phyloP scores from a whole-genome alignment of 2,329 filamentous ascomycete genomes.

The Sporothrix pallida region DNA sequence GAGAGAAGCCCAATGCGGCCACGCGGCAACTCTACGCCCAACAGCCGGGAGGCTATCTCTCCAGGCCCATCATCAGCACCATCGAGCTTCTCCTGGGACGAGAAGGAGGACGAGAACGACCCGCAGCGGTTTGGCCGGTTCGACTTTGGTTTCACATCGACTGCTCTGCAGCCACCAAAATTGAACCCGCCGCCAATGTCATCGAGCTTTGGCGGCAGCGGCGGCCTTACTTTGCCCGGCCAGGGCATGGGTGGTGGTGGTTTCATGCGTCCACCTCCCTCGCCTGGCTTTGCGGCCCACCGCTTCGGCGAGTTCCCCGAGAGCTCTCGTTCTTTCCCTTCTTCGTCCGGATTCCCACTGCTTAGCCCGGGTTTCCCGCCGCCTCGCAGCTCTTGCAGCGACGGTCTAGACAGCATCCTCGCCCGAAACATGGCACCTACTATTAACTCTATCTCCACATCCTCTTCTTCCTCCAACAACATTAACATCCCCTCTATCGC shows the following conservation, averaged over 20 bases:
- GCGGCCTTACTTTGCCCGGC: conserved; percentile 12
- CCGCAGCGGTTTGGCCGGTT: conserved; percentile 50
- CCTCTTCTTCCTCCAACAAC: background rate
- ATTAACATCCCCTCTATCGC: background rate
- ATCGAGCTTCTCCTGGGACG: conserved; percentile 65
- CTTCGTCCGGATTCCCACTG: conserved; percentile 37
- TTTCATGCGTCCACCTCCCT: conserved; percentile 42
- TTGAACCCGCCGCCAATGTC: background rate
- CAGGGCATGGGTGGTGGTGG: conserved; percentile 40
- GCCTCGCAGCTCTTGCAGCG: conserved; percentile 27
- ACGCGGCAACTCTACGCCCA: conserved; percentile 61
- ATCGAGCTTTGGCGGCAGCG: background rate
- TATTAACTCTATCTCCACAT: background rate
- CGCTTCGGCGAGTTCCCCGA: conserved; percentile 50
- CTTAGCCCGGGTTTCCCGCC: conserved; percentile 39
- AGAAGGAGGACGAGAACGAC: conserved; percentile 54
- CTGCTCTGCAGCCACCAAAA: conserved; percentile 19
- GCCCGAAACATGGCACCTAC: conserved; percentile 14
- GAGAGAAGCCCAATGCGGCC: conserved; percentile 54
- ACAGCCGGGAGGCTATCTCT: conserved; percentile 55
- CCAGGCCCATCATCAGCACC: conserved; percentile 72
- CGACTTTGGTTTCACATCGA: conserved; percentile 42
- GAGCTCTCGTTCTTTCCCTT: conserved; percentile 16
- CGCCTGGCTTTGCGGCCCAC: conserved; percentile 53
- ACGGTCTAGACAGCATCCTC: conserved; percentile 34